phyloP scores from a whole-genome alignment of 768 basidiomycete species.

The Cystofilobasidium bisporidii region DNA sequence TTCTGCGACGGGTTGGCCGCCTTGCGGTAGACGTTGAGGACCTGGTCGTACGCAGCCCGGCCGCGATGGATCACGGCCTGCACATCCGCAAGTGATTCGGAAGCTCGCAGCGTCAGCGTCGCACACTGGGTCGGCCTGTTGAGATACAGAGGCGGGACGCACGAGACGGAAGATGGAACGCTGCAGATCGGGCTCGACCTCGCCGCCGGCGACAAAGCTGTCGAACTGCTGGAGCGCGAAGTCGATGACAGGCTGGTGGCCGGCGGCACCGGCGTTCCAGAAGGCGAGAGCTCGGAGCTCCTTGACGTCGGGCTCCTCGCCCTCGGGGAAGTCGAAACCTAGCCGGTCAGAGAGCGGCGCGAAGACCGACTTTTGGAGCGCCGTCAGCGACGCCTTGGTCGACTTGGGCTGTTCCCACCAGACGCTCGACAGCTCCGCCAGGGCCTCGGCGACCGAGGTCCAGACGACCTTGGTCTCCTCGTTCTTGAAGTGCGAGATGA shows the following conservation, averaged over 20 bases:
- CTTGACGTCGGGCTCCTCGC: slow-evolving; percentile 58
- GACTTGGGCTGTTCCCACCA: slow-evolving; percentile 73
- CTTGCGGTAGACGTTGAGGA: slow-evolving; percentile 58
- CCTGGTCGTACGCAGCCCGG: slow-evolving; percentile 60
- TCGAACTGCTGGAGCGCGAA: slow-evolving; percentile 63
- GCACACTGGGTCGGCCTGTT: slow-evolving; percentile 27
- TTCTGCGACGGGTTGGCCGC: slow-evolving; percentile 64
- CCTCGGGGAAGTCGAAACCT: slow-evolving; percentile 61
- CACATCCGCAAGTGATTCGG: no score
- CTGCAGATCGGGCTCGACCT: slow-evolving; percentile 74
- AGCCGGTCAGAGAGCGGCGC: slow-evolving; percentile 65
- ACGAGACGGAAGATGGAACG: slow-evolving; percentile 42
- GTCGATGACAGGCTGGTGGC: slow-evolving; percentile 48
- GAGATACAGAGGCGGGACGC: background rate
- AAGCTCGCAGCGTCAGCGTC: no score
- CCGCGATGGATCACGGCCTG: slow-evolving; percentile 70
- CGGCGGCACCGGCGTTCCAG: slow-evolving; percentile 33
- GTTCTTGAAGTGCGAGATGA: slow-evolving; percentile 57
- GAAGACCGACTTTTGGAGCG: slow-evolving; percentile 43
- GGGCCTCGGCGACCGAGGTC: slow-evolving; percentile 46
- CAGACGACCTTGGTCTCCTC: slow-evolving; percentile 46
- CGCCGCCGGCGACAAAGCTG: slow-evolving; percentile 49
- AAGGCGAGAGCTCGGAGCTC: slow-evolving; percentile 70
- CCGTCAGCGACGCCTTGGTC: slow-evolving; percentile 46
- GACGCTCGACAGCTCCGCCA: slow-evolving; percentile 50